Base-by-base conservation (phyloP, 306 rosid species). In the Gastrolobium bilobum region DNA sequence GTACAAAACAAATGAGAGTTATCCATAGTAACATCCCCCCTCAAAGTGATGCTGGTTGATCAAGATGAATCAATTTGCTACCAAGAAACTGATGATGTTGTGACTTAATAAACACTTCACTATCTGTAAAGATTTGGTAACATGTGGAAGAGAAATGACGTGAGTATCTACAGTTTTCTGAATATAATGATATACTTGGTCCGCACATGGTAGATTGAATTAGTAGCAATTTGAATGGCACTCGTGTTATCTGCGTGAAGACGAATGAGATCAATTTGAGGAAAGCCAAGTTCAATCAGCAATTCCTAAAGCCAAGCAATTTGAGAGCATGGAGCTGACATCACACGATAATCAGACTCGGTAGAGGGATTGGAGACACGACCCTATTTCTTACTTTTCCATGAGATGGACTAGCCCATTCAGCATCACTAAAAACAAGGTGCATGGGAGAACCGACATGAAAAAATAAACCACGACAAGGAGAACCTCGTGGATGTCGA, bases 171-270 rank as follows among this genome's bases (percentile, higher is more conserved):
- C 68, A 11, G 39, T 30, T 61, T 35, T 10, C 59, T 4, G 4
- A 50, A 13, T 46, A 46, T 46, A 46, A 46, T 9, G 33, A 9
- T 9, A 9, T 6, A 9, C n/a, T 10, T 26, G 59, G 61, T 54
- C 7, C 13, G 4, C 8, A 6, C 31, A 20, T 54, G 61, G 61
- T 54, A 7, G 5, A 26, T 15, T 54, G 37, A 13, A 54, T 26
- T 7, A 53, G 59, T 53, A 53, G 59, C 59, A 15, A 53, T 53
- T 53, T 20, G 59, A 20, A 53, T 53, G 33, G 10, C 59, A 53
- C 30, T 53, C 15, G 26, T 20, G 26, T 20, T 20, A 20, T 20
- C 26, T 20, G 26, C 26, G 1, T 20, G 26, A 20, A 20, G 5
- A n/a, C 26, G n/a, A 50, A 7, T 13, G 26, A 6, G 2, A n/a